phyloP scores from a whole-genome alignment of 345 rosid genomes.

The Atalantia buxifolia region DNA sequence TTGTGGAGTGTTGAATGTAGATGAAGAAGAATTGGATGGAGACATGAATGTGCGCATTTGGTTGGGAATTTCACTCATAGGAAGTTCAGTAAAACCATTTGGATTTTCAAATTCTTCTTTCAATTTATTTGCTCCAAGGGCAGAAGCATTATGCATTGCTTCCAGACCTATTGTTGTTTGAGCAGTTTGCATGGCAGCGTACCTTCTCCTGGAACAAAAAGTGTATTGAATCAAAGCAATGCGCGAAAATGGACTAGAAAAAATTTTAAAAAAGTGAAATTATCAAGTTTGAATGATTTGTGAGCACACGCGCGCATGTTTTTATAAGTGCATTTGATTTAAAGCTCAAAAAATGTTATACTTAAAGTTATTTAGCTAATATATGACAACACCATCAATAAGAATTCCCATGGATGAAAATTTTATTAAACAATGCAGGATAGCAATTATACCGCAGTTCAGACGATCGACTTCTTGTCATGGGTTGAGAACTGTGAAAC shows the following conservation, averaged over 20 bases:
- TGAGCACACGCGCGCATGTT: background rate
- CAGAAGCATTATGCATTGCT: conserved; percentile 29
- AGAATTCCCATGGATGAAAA: background rate
- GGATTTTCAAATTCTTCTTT: conserved; percentile 38
- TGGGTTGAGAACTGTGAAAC: conserved; percentile 71
- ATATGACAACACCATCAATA: background rate
- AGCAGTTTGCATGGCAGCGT: conserved; percentile 61
- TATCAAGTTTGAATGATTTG: background rate
- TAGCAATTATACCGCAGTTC: conserved; percentile 49
- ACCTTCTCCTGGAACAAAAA: conserved; percentile 49
- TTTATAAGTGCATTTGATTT: background rate
- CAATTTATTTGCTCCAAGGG: conserved; percentile 25
- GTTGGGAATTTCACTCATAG: conserved; percentile 34
- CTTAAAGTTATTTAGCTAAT: background rate
- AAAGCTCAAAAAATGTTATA: background rate
- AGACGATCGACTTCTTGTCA: conserved; percentile 79
- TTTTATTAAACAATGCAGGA: background rate
- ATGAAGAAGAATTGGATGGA: conserved; percentile 58
- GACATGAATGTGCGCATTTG: conserved; percentile 44
- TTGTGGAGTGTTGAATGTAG: conserved; percentile 36
- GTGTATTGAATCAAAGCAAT: background rate
- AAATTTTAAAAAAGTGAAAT: background rate
- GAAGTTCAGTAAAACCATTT: conserved; percentile 27
- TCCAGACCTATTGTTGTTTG: conserved; percentile 36
- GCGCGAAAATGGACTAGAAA: background rate